phyloP scores from a whole-genome alignment of 768 basidiomycete genomes.

The Dentipellis sp. region DNA sequence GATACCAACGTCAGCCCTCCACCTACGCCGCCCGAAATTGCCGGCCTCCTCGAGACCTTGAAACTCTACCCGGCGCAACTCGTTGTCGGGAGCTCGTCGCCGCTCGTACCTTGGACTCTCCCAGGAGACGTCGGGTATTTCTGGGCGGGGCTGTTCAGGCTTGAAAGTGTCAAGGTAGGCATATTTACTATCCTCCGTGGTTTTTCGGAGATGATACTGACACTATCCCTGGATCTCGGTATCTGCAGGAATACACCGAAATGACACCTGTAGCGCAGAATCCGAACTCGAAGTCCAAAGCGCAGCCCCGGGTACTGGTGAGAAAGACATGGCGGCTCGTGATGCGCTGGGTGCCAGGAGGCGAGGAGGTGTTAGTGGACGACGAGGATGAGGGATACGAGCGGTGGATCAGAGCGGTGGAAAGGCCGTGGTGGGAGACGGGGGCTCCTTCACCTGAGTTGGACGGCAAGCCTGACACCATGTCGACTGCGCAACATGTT shows the following conservation, averaged over 20 bases:
- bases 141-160: conserved; percentile 12
- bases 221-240: too few relatives aligned
- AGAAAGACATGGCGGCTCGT: conserved; percentile 6
- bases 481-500: too few relatives aligned
- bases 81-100: neutral
- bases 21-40: neutral
- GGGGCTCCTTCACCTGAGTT: neutral
- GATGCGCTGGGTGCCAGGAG: conserved; percentile 11
- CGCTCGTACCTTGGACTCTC: conserved; percentile 12
- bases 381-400: neutral
- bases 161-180: conserved; percentile 8
- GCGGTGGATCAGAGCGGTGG: conserved; percentile 1
- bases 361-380: conserved; percentile 8
- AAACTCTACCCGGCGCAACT: too few relatives aligned
- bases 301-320: neutral
- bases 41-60: neutral
- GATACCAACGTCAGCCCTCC: neutral
- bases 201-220: neutral
- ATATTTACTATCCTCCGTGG: conserved; percentile 1
- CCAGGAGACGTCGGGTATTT: conserved; percentile 9
- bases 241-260: neutral
- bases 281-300: neutral
- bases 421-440: conserved; percentile 13
- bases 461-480: neutral
- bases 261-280: conserved; percentile 2